Evolutionary conservation across 1,139 yeast genomes (phyloP).

Genomic region (Scheffersomyces cryptocercus): DNA sequence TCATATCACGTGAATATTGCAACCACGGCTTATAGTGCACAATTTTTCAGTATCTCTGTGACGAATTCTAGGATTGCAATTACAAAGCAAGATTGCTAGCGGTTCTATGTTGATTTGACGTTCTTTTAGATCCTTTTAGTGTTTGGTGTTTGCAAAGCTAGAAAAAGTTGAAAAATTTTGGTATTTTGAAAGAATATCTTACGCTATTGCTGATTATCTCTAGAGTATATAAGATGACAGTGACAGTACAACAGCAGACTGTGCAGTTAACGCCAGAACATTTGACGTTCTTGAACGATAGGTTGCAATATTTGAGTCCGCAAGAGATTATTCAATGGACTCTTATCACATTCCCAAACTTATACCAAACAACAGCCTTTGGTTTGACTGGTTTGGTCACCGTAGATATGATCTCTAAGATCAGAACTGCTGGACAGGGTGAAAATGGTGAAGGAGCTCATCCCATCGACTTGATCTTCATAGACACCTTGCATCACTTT

Average conservation of each 20-base stretch:
- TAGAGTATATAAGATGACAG: not conserved
- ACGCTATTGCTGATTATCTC: too few species aligned
- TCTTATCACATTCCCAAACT: conserved; percentile 70
- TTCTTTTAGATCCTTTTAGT: too few species aligned
- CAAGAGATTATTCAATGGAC: conserved; percentile 84
- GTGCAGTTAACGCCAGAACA: conserved; percentile 48
- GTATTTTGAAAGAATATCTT: too few species aligned
- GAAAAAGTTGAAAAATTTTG: too few species aligned
- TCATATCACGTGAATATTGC: conserved; percentile 9
- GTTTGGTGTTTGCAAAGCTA: too few species aligned
- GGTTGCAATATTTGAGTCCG: conserved; percentile 58
- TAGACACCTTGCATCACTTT: conserved; percentile 91
- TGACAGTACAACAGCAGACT: not conserved
- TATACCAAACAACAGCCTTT: conserved; percentile 92
- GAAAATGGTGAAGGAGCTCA: conserved; percentile 23
- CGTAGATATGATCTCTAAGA: conserved; percentile 75
- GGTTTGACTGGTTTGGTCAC: conserved; percentile 92
- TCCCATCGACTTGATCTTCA: conserved; percentile 74
- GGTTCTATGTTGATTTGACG: too few species aligned
- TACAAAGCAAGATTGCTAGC: too few species aligned
- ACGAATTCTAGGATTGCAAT: too few species aligned
- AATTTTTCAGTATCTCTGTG: too few species aligned
- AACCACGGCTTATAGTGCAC: conserved; percentile 1
- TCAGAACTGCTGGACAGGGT: conserved; percentile 19
- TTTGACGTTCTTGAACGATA: conserved; percentile 53